phyloP scores from a whole-genome alignment of 495 filamentous ascomycete species.

The Aspergillus sparsus region DNA sequence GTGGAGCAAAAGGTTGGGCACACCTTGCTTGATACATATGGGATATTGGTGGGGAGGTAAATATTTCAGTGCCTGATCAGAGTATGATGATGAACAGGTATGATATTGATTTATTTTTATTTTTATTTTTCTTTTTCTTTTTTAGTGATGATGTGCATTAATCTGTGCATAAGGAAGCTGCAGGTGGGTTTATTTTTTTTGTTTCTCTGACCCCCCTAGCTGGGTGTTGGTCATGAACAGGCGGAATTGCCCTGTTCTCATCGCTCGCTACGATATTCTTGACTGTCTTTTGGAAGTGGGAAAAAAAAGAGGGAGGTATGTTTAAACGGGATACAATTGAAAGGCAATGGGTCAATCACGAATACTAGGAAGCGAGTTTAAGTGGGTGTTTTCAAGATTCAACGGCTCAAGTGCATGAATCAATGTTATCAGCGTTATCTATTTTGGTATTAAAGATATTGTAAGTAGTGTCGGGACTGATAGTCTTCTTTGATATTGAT shows the following conservation, averaged over 20 bases:
- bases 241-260: too few species aligned
- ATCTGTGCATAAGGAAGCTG: background rate
- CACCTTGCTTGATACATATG: too few species aligned
- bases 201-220: background rate
- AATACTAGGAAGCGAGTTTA: too few species aligned
- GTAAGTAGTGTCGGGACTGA: conserved; percentile 8
- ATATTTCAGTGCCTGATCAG: too few species aligned
- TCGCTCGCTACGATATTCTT: too few species aligned
- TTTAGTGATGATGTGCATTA: background rate
- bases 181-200: conserved; percentile 1
- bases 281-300: background rate
- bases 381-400: background rate
- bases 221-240: background rate
- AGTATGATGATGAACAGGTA: too few species aligned
- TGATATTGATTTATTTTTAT: too few species aligned
- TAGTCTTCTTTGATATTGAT: background rate
- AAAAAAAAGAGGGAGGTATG: background rate
- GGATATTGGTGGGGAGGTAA: too few species aligned
- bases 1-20: too few species aligned
- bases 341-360: too few species aligned
- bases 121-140: too few species aligned
- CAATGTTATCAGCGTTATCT: background rate
- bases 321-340: too few species aligned
- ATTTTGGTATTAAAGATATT: background rate
- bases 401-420: background rate